Conservation (phyloP, 1,139 yeast species). For the Arxiozyma telluris region DNA sequence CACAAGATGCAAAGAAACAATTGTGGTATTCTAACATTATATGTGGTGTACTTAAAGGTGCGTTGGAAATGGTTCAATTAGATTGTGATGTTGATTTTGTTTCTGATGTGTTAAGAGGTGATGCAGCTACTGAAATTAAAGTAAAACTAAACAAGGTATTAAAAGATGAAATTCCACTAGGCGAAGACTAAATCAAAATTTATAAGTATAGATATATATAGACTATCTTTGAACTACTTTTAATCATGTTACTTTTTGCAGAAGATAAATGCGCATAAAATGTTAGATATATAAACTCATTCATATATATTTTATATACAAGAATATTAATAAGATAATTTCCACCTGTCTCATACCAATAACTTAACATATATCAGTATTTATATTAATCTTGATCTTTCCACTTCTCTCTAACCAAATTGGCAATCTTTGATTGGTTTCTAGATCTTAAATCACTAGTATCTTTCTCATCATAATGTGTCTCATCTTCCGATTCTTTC, state of each 20-base stretch:
- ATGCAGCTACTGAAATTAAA: conserved; percentile 68
- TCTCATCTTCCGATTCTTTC: neutral
- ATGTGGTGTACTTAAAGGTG: conserved; percentile 86
- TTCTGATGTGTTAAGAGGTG: conserved; percentile 76
- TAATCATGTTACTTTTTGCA: too few relatives aligned
- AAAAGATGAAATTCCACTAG: conserved; percentile 94
- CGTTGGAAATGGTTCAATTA: conserved; percentile 90
- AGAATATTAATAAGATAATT: neutral
- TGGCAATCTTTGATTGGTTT: conserved; percentile 14
- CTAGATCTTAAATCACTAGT: conserved; percentile 4
- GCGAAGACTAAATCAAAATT: conserved; percentile 55
- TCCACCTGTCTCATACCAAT: neutral
- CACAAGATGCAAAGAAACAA: conserved; percentile 60
- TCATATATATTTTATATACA: neutral
- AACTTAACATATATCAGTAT: neutral
- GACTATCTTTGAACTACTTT: too few relatives aligned
- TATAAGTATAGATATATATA: neutral
- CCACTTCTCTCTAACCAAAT: conserved; percentile 20
- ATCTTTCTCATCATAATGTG: neutral
- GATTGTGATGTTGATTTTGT: conserved; percentile 80
- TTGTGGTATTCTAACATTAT: conserved; percentile 89
- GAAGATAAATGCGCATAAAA: too few relatives aligned
- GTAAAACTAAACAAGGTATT: conserved; percentile 63
- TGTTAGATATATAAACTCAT: neutral
- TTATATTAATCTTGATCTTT: conserved; percentile 12